Evolutionary conservation across 31 red algal species (phyloP), one percentile per base, ranked within the genome.

Genomic region (Pterothamnion heteromorphum): DNA sequence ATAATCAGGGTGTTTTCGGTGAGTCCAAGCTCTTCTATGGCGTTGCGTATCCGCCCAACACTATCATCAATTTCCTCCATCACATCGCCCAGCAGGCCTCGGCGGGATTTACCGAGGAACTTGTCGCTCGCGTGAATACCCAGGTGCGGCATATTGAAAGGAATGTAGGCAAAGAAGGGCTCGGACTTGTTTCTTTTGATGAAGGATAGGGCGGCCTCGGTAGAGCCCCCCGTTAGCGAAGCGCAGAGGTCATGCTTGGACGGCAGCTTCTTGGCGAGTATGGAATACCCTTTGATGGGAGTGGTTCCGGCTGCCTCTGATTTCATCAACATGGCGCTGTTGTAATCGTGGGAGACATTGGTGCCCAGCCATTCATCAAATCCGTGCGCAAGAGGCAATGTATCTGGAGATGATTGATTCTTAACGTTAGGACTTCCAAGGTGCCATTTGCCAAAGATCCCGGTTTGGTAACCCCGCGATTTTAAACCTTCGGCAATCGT

Each of bases 371-470:
- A 64, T 18, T 9, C 51, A 64, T 64, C 51, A 64, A 64, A 64
- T 64, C 51, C 51, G n/a, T 64, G 80, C 18, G 80, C 14, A 28
- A 83, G 18, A 83, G 22, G 21, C 22, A 28, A 83, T 22, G 80
- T 83, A 83, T 32, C 80, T 5, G 23, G 80, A 14, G 20, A 14
- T 24, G 23, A 9, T 22, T 83, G 18, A 26, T 32, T 22, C 20
- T 26, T 26, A 20, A 23, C 21, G 30, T 83, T 64, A 64, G 51
- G 51, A 83, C 21, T 22, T 23, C 80, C 80, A 22, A 83, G 80
- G 80, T 83, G 80, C 80, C 80, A 83, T 24, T 83, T 83, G 21
- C 80, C 80, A 22, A 83, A 22, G 20, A 83, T 32, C 9, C 80
- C 80, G 14, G 80, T 83, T 14, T 9, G 23, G 23, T 83, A 83